These are phyloP conservation scores for Vicia villosa DNA, from an alignment of 306 rosid genomes.

Conservation along the genomic window DNA sequence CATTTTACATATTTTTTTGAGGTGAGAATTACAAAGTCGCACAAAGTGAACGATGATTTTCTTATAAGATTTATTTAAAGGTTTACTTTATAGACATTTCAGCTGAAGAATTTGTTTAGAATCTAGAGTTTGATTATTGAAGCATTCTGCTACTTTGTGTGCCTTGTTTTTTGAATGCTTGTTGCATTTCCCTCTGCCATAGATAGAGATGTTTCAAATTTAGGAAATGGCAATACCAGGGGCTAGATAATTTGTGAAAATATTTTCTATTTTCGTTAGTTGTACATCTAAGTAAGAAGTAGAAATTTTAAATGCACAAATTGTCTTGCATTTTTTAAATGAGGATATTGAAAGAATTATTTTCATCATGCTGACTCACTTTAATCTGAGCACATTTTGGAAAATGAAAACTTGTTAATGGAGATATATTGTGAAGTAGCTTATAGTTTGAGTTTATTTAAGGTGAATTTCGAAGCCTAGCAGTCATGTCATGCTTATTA, in stretches of 20 bases:
- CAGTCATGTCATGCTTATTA: too few species aligned
- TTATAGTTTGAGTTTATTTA: too few species aligned
- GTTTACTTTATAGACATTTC: slow-evolving; percentile 1
- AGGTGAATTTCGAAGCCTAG: too few species aligned
- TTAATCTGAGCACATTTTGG: too few species aligned
- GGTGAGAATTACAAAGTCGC: slow-evolving; percentile 9
- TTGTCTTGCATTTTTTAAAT: not conserved
- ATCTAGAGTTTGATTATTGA: slow-evolving; percentile 6
- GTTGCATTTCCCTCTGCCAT: not conserved
- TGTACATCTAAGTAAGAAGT: not conserved
- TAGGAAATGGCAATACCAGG: not conserved
- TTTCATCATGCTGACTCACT: too few species aligned
- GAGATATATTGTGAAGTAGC: too few species aligned
- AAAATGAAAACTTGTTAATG: too few species aligned
- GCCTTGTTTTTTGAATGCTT: slow-evolving; percentile 4
- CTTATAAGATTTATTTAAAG: not conserved
- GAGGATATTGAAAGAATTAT: too few species aligned
- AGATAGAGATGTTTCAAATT: not conserved
- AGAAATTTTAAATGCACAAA: not conserved
- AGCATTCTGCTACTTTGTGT: too few species aligned
- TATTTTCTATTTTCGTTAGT: not conserved
- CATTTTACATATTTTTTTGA: not conserved
- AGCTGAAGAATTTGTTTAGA: not conserved
- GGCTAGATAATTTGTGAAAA: not conserved
- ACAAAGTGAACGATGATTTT: slow-evolving; percentile 10